Evolutionary conservation across 106 monocot genomes (phyloP).

Genomic region (Phalaenopsis equestris): DNA sequence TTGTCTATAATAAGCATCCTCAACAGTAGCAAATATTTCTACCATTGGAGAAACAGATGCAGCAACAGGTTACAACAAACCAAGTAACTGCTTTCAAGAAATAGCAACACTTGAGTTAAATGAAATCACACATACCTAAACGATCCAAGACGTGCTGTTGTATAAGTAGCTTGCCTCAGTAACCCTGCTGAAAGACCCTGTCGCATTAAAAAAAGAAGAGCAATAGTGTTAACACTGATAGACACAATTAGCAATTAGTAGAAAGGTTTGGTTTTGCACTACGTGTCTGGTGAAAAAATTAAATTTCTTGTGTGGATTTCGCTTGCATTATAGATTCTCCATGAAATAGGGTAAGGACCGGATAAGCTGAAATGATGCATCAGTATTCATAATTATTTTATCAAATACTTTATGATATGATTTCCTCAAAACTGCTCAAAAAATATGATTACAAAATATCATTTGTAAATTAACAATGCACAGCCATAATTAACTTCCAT

Average conservation of each 20-base stretch:
- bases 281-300: not conserved
- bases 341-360: not conserved
- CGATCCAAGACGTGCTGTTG: conserved; percentile 59
- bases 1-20: not conserved
- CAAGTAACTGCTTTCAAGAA: not conserved
- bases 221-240: not conserved
- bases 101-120: not conserved
- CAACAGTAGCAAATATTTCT: not conserved
- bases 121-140: conserved; percentile 27
- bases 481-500: not conserved
- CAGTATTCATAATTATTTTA: not conserved
- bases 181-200: conserved; percentile 56
- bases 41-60: not conserved
- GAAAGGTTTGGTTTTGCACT: not conserved
- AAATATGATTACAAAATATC: not conserved
- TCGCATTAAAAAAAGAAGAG: conserved; percentile 5
- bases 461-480: not conserved
- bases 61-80: not conserved
- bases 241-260: not conserved
- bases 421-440: not conserved
- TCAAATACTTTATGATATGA: not conserved
- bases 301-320: not conserved
- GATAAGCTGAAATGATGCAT: not conserved
- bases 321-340: not conserved
- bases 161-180: conserved; percentile 65